These are phyloP conservation scores for Calonectria multiphialidica DNA, from an alignment of 2,329 filamentous ascomycete genomes.

Conservation along the genomic window DNA sequence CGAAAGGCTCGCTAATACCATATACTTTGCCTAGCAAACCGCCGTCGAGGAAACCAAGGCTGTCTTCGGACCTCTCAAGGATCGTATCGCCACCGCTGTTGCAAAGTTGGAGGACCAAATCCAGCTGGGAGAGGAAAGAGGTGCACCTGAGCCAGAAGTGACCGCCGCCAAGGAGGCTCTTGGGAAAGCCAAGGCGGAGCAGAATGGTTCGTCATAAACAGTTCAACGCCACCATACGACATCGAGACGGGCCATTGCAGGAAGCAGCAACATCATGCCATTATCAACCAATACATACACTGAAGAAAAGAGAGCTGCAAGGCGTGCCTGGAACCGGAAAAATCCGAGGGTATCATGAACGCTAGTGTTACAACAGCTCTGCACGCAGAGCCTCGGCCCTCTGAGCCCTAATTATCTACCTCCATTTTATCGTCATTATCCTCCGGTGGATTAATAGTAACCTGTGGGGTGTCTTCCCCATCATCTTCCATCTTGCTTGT, in stretches of 20 bases:
- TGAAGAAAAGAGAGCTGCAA: background rate
- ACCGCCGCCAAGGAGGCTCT: conserved; percentile 67
- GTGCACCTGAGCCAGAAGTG: conserved; percentile 61
- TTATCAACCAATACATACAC: conserved; percentile 10
- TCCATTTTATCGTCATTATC: conserved; percentile 74
- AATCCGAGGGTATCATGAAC: conserved; percentile 43
- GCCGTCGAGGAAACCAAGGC: conserved; percentile 90
- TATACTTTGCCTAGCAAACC: conserved; percentile 67
- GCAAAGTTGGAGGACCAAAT: conserved; percentile 82
- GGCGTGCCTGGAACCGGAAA: conserved; percentile 28
- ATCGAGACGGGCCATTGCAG: background rate
- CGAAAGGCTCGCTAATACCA: conserved; percentile 11
- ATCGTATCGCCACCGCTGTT: conserved; percentile 79
- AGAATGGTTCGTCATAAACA: conserved; percentile 27
- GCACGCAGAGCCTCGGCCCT: background rate
- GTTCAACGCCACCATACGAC: background rate
- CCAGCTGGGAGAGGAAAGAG: conserved; percentile 69
- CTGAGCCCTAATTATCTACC: conserved; percentile 57
- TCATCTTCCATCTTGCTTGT: conserved; percentile 54
- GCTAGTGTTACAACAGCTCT: conserved; percentile 27
- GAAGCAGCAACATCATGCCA: conserved; percentile 33
- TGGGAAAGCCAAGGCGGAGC: conserved; percentile 58
- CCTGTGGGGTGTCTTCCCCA: conserved; percentile 57
- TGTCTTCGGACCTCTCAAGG: conserved; percentile 79
- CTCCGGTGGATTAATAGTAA: conserved; percentile 63